Conservation (phyloP, 2,329 filamentous ascomycete genomes). For the Alternaria gaisen region DNA sequence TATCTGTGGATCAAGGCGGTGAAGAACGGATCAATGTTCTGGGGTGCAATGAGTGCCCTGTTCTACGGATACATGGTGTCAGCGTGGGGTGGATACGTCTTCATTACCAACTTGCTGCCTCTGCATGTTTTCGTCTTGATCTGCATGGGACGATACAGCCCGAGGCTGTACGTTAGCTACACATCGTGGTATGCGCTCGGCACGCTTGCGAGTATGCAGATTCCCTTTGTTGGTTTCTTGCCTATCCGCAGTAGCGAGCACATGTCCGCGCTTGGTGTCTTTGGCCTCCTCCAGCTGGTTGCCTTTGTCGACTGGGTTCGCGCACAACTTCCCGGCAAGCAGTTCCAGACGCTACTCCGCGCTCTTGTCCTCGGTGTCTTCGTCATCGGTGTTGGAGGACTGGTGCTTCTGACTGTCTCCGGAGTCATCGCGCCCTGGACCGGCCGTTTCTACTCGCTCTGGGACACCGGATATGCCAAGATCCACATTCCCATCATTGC, state of each 20-base stretch:
- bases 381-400: constrained; percentile 73
- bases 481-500: constrained; percentile 99
- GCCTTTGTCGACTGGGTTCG: constrained; percentile 92
- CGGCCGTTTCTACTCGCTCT: constrained; percentile 98
- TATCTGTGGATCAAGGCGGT: constrained; percentile 99
- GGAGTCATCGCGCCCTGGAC: constrained; percentile 97
- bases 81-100: constrained; percentile 99
- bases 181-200: constrained; percentile 98
- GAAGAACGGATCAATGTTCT: constrained; percentile 95
- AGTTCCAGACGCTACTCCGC: constrained; percentile 90
- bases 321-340: constrained; percentile 85
- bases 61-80: constrained; percentile 99
- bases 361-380: constrained; percentile 79
- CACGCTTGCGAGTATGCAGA: constrained; percentile 97
- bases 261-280: constrained; percentile 95
- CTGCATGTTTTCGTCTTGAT: constrained; percentile 93
- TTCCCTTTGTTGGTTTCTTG: constrained; percentile 97
- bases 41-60: constrained; percentile 91
- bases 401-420: constrained; percentile 83
- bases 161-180: constrained; percentile 93
- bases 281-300: constrained; percentile 92
- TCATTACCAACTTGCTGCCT: constrained; percentile 97
- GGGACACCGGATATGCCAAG: constrained; percentile 98
- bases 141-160: constrained; percentile 96
- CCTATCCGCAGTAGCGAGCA: constrained; percentile 97